These are phyloP conservation scores for Paramyrothecium roridum DNA, from an alignment of 2,329 filamentous ascomycete genomes.

Conservation along the genomic window DNA sequence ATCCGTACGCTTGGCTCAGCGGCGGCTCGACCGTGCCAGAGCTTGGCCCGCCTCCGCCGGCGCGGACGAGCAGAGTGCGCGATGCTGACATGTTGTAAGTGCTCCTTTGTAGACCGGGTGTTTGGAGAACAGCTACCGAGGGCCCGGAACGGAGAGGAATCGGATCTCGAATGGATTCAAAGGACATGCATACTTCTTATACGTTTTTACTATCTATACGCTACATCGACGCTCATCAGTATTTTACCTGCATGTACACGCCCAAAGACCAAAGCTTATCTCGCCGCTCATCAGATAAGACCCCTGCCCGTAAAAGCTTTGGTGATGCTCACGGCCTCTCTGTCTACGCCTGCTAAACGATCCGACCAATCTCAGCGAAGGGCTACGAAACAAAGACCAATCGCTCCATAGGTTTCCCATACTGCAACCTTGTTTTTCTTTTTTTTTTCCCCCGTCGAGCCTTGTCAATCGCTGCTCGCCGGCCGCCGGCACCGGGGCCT, in stretches of 20 bases:
- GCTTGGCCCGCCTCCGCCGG: background rate
- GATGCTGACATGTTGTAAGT: background rate
- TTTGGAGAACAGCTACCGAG: no score
- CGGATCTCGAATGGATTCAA: no score
- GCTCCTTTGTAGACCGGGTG: background rate
- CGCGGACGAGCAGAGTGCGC: background rate
- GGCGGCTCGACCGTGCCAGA: constrained; percentile 1
- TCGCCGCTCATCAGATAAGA: background rate
- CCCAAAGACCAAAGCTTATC: background rate
- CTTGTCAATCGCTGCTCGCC: background rate
- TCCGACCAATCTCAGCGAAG: no score
- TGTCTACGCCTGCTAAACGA: no score
- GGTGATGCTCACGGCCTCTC: no score
- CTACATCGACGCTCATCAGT: background rate
- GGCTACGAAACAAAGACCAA: no score
- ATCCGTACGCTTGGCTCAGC: background rate
- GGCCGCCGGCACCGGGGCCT: background rate
- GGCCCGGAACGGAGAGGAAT: no score
- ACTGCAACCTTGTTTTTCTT: no score
- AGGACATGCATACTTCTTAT: background rate
- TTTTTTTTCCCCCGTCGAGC: no score
- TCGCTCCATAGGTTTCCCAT: no score
- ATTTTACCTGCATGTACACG: background rate
- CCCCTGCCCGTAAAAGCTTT: background rate
- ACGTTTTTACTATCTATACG: background rate